Evolutionary conservation across 768 basidiomycete genomes (phyloP), one percentile per base, ranked within the genome.

Genomic region (Sistotremastrum niveocremeum): DNA sequence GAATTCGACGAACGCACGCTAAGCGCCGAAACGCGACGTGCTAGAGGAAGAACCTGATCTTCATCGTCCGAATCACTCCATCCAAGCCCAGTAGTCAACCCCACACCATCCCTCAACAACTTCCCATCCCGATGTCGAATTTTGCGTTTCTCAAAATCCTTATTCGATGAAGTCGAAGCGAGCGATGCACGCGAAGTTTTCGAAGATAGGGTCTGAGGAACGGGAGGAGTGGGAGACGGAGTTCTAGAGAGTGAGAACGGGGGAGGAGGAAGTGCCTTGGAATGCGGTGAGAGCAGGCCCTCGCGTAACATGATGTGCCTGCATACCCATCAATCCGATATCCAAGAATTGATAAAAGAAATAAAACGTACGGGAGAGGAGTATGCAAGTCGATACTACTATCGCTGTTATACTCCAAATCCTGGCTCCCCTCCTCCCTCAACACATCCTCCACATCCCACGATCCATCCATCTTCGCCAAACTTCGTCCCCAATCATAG

Each of bases 21-120:
- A 44, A 81, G 69, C 0, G 68, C 60, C 4, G 79, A 81, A 4
- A 83, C 60, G 6, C 79, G 75, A 7, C 72, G 67, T 0, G 81
- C 82, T 8, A 83, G 69, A 2, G 76, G 69, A 0, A 77, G 80
- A 4, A 80, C 80, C 0, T 80, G 79, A 47, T 80, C 77, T 65
- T 83, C 81, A 59, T 82, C 81, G 64, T 82, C 81, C 46, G 79
- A 80, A 53, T 83, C 81, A 53, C 79, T 81, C 81, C 81, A 83
- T 1, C 81, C 81, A 9, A 83, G 60, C 5, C 81, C 81, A 6
- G 81, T 83, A 4, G 81, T 83, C 45, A 83, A 56, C 2, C 81
- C 81, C 44, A 82, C 70, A 2, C 81, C 81, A 1, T 78, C 81
- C 41, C 65, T 59, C 46, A 83, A 60, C 11, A 75, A 47, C 34